Base-by-base conservation (phyloP, 768 basidiomycete species). In the Lentinus tigrinus region DNA sequence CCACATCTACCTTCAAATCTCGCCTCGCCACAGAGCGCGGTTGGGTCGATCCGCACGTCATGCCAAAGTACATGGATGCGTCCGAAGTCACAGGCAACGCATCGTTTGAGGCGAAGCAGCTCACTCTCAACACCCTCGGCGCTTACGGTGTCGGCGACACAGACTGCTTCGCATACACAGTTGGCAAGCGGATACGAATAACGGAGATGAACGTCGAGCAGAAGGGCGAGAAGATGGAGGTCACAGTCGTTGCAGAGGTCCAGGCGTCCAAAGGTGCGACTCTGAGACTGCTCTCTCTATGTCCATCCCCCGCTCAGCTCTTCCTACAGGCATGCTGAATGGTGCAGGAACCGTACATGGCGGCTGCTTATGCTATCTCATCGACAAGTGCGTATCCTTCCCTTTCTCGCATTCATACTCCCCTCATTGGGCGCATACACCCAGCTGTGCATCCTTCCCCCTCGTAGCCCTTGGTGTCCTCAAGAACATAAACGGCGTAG, bases 311-410 rank as follows among this genome's bases (percentile, higher is more conserved):
- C 34, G 40, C 13, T 23, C 1, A 27, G 40, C 52, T 23, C 56
- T 31, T 28, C 19, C 37, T 46, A 37, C 60, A 87, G 88, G 80
- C 56, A 88, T 89, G 86, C 74, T 89, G 31, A 91, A 90, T 63
- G 88, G 88, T 13, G 85, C 86, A 24, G 85, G 85, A 2, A 87
- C 88, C 82, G 75, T 89, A 16, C 88, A 89, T 62, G 88, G 89
- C n/a, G 88, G 85, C 38, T 87, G 86, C 54, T 69, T 90, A 34
- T 84, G 87, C 44, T 89, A 89, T 71, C 74, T 90, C 54, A 83
- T 89, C 43, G 88, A 90, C 72, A 89, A 87, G 85, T 85, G 58
- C 49, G 79, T 71, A 16, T 13, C 17, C 42, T 40, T 24, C 34
- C 24, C 21, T 13, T 38, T 47, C 23, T 36, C 16, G 16, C 37